Evolutionary conservation across 1,284 basidiomycete species (phyloP), one percentile per base, ranked within the genome.

Genomic region (Hemileia vastatrix): DNA sequence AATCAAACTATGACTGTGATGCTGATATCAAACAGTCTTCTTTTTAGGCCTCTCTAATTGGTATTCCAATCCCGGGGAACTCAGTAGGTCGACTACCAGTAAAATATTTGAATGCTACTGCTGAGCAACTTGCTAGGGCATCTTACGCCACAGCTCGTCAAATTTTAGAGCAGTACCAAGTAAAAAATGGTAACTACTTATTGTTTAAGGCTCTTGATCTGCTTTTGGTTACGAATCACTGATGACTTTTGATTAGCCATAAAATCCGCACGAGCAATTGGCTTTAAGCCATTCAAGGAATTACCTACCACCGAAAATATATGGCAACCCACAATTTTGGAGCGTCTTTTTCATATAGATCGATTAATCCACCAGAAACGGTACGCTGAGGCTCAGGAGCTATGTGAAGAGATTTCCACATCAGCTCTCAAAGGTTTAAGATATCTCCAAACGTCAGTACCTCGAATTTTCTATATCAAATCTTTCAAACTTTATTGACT

Each of bases 161-260:
- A 56, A 80, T 91, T 15, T 70, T 90, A 45, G 88, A 91, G 66
- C 87, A 91, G 67, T 92, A 89, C 73, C 79, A 81, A 32, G 79
- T 87, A 52, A 91, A 91, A 71, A 84, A 90, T 68, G 81, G 87
- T 86, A 68, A 65, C 45, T 43, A 62, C 15, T 19, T 18, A 21
- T 8, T 19, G 18, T 49, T 24, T 44, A 32, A 2, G 9, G 4
- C 23, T 2, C 31, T 43, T 31, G 8, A 70, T 67, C 15, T 32
- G 2, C 1, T 57, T 21, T 24, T 24, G 1, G 21, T 13, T 11
- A 36, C n/a, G 4, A 52, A 9, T 24, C 51, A 19, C 3, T 50
- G 6, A 13, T 50, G 3, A 11, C 23, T 53, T 4, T n/a, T 1
- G 36, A 6, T 57, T 62, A 88, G 87, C 83, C 60, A 72, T 84